Evolutionary conservation across 345 rosid genomes (phyloP), one percentile per base, ranked within the genome.

Genomic region (Luvunga scandens): DNA sequence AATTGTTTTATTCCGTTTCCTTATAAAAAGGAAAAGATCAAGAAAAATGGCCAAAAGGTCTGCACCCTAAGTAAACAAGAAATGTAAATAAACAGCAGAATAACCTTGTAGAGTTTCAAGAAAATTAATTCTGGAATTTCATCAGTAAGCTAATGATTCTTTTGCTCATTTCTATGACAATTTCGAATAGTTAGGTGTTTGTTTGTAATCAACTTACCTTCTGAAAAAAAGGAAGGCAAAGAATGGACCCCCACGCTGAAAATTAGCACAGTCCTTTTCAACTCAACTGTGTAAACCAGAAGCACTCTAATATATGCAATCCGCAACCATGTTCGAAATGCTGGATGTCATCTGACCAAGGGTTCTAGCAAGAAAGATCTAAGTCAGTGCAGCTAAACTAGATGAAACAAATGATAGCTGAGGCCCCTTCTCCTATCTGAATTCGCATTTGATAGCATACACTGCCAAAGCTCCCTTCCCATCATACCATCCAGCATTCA

Each of bases 191-290:
- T 81, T 74, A 76, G 76, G 78, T 65, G 80, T 74, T 64, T 39
- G 67, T 67, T 78, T 70, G 61, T 33, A 71, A 80, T 64, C 50
- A 80, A 45, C 34, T 79, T 84, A 84, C 87, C 91, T 86, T 84
- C 88, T 78, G 65, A 84, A 72, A 70, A 85, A 87, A 84, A 77
- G 75, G 87, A 85, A 84, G 90, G 86, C 81, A 84, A 82, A 80
- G 81, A 87, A 85, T 83, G 75, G 53, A 71, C 77, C 65, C 77
- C 69, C n/a, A 78, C 69, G 71, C 75, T 75, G 82, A 78, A 80
- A 80, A 72, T 80, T 60, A 48, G 77, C 81, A 78, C 56, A 75
- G 82, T 79, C 76, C 5, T 65, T 79, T 70, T 76, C 75, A 77
- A 83, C 82, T 45, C 60, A 75, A 78, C 82, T 73, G 80, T 74